Base-by-base conservation (phyloP, 306 rosid genomes). In the Prunus mira region DNA sequence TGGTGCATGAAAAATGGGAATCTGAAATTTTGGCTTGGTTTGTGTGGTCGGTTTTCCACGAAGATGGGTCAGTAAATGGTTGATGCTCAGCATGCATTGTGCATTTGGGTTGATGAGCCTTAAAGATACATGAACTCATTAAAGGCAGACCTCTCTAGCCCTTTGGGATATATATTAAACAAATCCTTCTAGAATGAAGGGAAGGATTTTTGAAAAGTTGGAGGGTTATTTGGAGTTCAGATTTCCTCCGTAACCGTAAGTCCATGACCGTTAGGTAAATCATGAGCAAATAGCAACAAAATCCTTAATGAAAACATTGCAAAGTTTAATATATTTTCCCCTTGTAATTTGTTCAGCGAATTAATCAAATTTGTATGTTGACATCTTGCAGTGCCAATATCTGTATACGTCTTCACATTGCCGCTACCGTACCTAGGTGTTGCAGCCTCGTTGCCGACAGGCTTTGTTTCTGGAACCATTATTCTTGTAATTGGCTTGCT, bases 371-470 rank as follows among this genome's bases (percentile, higher is more conserved):
- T 62, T 30, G 38, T 62, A 6, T 20, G 41, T 38, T 50, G 49
- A 72, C 13, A 24, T 74, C 28, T 27, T 11, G 82, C 98, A 93
- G 98, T 93, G 67, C 98, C 98, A 8, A 90, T 90, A 60, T 84
- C 98, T 0, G 82, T 90, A 46, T 93, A 79, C 55, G 58, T 90
- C 83, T 90, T 93, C 88, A 93, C 98, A 9, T 78, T 93, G 84
- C 97, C 96, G 19, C 83, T 93, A 57, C 97, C 97, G 47, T 90
- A 87, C 86, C 85, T 93, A 24, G 97, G 93, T 0, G 89, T 89
- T 65, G 89, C 90, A 13, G 79, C 94, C 30, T 78, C 98, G 25
- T 88, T 93, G 81, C 98, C 98, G 11, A 63, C 87, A 27, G 96
- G 98, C 74, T 93, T 93, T 66, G 77, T 90, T 38, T 90, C 90